Base-by-base conservation (phyloP, 225 moss, liverwort and hornwort genomes). In the Takakia lepidozioides region DNA sequence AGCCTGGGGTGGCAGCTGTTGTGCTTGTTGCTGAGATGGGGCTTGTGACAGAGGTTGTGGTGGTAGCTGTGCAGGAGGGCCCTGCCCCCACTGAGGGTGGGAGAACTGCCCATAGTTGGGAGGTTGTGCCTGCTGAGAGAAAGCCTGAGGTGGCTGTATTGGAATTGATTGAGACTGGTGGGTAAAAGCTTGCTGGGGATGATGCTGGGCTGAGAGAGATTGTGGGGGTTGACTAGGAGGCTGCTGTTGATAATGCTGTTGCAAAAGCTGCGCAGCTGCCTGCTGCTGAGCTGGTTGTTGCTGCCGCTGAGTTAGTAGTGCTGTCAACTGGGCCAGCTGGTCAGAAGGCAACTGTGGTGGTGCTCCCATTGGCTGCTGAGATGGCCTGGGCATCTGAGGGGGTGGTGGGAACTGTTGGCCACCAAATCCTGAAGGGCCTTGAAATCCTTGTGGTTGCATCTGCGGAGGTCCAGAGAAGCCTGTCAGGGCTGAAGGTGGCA, bases 241-340 rank as follows among this genome's bases (percentile, higher is more conserved):
- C 39, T 71, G 74, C 18, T 70, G 71, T 37, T 67, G 60, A 24
- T 66, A 61, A 29, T 74, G 67, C 29, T 75, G 71, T 14, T 64
- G 58, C 3, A 71, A 19, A 9, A 65, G 67, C 42, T 68, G 75
- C 22, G 75, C 61, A 43, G 65, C 68, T 20, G 67, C 61, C 24
- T 78, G 78, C 27, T 78, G 72, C 43, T 78, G 78, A 21, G 69
- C 78, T 8, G 73, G 65, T 28, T 78, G 73, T 44, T 66, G 75
- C 13, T 56, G 73, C 25, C 73, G 60, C 27, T 65, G 65, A 10
- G 78, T 78, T 27, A 78, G 46, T 3, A 78, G 69, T 1, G 78
- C 69, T 8, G 78, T 78, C 46, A 78, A 38, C 24, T 78, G 69
- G 0, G 78, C 57, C 23, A 78, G 62, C 24, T 69, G 72, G 23